Conservation (phyloP, 2,329 filamentous ascomycete genomes). For the Emmonsiellopsis sp. region DNA sequence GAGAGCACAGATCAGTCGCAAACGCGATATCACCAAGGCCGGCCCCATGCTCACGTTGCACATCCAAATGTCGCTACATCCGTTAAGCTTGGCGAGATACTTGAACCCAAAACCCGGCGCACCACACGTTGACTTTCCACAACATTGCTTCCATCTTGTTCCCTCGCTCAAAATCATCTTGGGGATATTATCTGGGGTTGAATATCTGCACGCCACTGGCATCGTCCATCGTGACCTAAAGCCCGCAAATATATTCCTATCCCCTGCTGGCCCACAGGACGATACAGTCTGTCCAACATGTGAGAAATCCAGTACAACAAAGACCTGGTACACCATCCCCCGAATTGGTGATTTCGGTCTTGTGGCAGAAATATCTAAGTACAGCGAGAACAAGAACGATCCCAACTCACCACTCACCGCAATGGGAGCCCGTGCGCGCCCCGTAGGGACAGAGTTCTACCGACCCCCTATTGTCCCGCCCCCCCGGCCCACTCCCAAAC, state of each 20-base stretch:
- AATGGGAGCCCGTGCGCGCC: slow-evolving; percentile 20
- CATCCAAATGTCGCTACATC: slow-evolving; percentile 60
- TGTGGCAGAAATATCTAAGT: slow-evolving; percentile 44
- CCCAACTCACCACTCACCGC: slow-evolving; percentile 12
- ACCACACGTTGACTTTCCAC: slow-evolving; percentile 18
- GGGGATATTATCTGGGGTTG: slow-evolving; percentile 52
- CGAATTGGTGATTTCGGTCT: slow-evolving; percentile 62
- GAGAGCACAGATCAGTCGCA: slow-evolving; percentile 21
- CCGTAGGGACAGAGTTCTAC: slow-evolving; percentile 55
- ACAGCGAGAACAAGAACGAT: slow-evolving; percentile 19
- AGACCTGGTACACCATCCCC: slow-evolving; percentile 39
- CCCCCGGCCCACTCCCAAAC: not conserved
- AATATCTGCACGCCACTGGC: slow-evolving; percentile 52
- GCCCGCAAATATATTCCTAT: slow-evolving; percentile 58
- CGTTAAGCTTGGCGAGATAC: slow-evolving; percentile 52
- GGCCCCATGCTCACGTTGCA: slow-evolving; percentile 44
- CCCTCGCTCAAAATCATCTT: slow-evolving; percentile 50
- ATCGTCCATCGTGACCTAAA: slow-evolving; percentile 61
- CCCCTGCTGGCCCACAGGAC: slow-evolving; percentile 39
- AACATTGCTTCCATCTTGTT: slow-evolving; percentile 54
- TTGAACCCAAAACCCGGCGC: slow-evolving; percentile 31
- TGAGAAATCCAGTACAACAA: slow-evolving; percentile 12
- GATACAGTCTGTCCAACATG: slow-evolving; percentile 40
- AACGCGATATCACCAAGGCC: slow-evolving; percentile 15
- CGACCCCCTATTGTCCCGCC: slow-evolving; percentile 36